Conservation (phyloP, 305 asterid species). For the Euphrasia arctica region DNA sequence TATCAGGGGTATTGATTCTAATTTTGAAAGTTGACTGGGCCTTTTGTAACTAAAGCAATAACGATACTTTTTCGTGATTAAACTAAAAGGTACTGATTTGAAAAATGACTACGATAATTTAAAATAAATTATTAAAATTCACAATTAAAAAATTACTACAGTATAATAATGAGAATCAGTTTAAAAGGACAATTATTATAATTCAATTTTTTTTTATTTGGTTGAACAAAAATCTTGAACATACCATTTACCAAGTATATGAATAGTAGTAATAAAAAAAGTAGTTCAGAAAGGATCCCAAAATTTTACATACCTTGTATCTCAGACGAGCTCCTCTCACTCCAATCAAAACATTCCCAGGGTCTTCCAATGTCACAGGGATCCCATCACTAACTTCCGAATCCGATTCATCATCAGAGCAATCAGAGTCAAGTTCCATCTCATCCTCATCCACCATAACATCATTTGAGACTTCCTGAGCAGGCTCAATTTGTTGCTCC, state of each 20-base stretch:
- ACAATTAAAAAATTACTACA: not conserved
- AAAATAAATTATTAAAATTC: not conserved
- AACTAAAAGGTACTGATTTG: not conserved
- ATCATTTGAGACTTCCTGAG: conserved; percentile 49
- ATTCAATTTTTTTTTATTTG: not conserved
- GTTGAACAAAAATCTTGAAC: not conserved
- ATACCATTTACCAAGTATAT: not conserved
- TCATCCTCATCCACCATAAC: conserved; percentile 46
- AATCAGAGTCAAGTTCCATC: conserved; percentile 67
- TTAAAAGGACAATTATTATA: not conserved
- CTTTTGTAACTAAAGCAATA: too few species aligned
- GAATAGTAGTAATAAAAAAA: conserved; percentile 1
- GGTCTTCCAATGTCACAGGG: conserved; percentile 37
- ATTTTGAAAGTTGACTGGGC: too few species aligned
- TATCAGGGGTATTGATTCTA: too few species aligned
- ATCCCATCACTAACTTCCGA: conserved; percentile 37
- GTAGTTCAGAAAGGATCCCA: conserved; percentile 6
- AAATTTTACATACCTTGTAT: conserved; percentile 51
- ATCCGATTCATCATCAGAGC: conserved; percentile 59
- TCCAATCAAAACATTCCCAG: conserved; percentile 63
- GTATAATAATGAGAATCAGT: not conserved
- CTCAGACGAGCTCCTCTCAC: conserved; percentile 53
- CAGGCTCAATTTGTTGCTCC: conserved; percentile 44
- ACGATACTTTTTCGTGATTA: too few species aligned
- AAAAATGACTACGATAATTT: not conserved